Evolutionary conservation across 805 yeast species (phyloP), one percentile per base, ranked within the genome.

Genomic region (Tanozyma kutaoensis): DNA sequence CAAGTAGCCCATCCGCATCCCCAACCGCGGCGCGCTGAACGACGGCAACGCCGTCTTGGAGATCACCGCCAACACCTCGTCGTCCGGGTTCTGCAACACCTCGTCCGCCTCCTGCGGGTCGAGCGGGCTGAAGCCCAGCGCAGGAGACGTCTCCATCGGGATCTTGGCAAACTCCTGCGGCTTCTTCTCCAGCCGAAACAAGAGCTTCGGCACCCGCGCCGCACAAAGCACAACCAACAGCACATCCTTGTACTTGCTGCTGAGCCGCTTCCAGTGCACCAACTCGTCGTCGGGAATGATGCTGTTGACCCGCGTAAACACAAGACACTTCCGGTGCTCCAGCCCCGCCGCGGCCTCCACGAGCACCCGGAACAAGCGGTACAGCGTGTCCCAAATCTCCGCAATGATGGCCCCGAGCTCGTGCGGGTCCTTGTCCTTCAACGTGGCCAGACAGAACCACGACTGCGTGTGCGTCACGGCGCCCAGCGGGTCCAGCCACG

Each of bases 401-500:
- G 69, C 72, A 34, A 79, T 66, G 2, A 77, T 70, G 1, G 62
- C 54, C 22, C 73, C 55, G 26, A 56, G 32, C 27, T 52, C 56
- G 23, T 40, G 36, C 7, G 35, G 37, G 12, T 46, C 37, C 37
- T 25, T 4, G 30, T 23, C 28, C 53, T 52, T 5, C 42, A 45
- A 7, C 17, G 7, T 7, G 7, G 17, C 7, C 7, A 5, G 5
- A 43, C 62, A 58, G 38, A 61, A 64, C 86, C 88, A 79, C 1
- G 84, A 65, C 36, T 71, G 75, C 0, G 75, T 66, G 24, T 60
- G 62, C 12, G 74, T 67, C 9, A 70, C 61, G 3, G 60, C 58
- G 0, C 95, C 95, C 45, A 67, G 65, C 26, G 86, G 88, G 42
- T 88, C 95, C 0, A 91, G 64, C 93, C 96, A 84, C 1, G 93